phyloP scores from a whole-genome alignment of 78 protist species.

The Dictyostelium firmibasis region DNA sequence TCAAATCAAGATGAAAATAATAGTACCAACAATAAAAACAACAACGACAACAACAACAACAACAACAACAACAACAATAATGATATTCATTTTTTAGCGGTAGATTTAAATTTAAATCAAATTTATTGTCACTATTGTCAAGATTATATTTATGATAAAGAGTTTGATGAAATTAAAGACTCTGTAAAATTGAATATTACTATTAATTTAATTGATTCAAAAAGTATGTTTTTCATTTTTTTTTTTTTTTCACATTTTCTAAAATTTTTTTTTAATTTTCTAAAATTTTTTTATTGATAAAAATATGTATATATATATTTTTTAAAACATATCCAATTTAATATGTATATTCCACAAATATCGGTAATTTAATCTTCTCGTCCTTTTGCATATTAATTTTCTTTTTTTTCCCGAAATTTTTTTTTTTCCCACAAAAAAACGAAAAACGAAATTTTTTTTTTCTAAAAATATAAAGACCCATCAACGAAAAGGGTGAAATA shows the following conservation, averaged over 20 bases:
- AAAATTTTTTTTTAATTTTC: background rate
- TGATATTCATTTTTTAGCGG: constrained; percentile 21
- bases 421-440: background rate
- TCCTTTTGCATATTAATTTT: background rate
- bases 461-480: constrained; percentile 1
- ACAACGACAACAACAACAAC: background rate
- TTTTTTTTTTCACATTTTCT: background rate
- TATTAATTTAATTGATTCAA: background rate
- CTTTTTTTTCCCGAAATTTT: background rate
- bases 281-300: background rate
- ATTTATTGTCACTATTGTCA: constrained; percentile 59
- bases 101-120: constrained; percentile 23
- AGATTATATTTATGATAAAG: constrained; percentile 74
- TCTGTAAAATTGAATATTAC: background rate
- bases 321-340: too few relatives aligned
- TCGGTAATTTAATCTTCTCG: background rate
- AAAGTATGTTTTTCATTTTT: background rate
- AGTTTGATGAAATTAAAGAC: constrained; percentile 26
- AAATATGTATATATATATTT: background rate
- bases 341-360: background rate
- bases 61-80: background rate
- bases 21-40: background rate
- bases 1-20: background rate
- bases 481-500: constrained; percentile 30
- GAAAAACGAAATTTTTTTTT: background rate